phyloP scores from a whole-genome alignment of 345 rosid genomes.

The Turnera subulata region DNA sequence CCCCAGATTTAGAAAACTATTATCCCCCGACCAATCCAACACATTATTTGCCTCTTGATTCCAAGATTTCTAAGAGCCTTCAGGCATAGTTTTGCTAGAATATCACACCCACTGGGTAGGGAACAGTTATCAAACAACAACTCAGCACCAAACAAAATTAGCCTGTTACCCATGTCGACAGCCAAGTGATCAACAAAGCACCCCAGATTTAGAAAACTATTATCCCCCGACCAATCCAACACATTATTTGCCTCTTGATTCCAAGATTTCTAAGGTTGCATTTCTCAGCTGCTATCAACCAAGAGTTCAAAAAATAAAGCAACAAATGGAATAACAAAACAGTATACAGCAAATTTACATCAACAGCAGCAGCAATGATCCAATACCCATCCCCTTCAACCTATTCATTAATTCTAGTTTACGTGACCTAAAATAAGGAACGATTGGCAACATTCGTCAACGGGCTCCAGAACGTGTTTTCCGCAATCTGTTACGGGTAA shows the following conservation, averaged over 20 bases:
- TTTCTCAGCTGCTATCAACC: constrained; percentile 5
- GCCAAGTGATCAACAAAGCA: no score
- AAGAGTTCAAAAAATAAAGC: constrained; percentile 35
- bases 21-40: neutral
- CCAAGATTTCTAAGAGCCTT: constrained; percentile 1
- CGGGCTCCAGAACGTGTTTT: constrained; percentile 43
- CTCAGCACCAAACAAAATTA: no score
- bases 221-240: neutral
- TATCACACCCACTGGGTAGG: no score
- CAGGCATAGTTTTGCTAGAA: no score
- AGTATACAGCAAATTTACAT: constrained; percentile 37
- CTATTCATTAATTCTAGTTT: constrained; percentile 29
- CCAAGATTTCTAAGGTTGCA: constrained; percentile 6
- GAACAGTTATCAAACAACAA: no score
- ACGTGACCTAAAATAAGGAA: constrained; percentile 17
- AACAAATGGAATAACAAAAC: constrained; percentile 38
- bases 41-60: neutral
- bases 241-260: neutral
- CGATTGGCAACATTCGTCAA: constrained; percentile 15
- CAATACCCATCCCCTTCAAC: constrained; percentile 25
- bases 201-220: neutral
- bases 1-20: neutral
- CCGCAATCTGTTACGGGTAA: constrained; percentile 43
- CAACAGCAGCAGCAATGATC: constrained; percentile 22
- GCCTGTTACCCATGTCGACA: no score